Evolutionary conservation across 495 filamentous ascomycete genomes (phyloP), one percentile per base, ranked within the genome.

Genomic region (Peziza echinospora): DNA sequence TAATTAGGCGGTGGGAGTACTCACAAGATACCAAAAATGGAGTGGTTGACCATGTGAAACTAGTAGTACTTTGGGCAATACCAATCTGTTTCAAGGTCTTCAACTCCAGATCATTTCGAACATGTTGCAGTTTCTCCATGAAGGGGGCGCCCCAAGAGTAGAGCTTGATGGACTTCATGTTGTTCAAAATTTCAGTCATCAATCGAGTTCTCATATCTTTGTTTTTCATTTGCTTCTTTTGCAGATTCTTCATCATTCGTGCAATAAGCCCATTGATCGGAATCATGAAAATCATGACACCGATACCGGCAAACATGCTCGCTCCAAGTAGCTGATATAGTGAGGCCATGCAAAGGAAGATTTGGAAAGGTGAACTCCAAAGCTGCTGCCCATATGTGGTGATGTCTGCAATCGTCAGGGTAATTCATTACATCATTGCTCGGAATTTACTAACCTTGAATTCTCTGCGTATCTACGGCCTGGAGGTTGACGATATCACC

Each of bases 21-120:
- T 37, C 45, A 59, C 87, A 96, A 11, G 91, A 96, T 11, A 99
- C 91, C 25, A 99, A 71, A 67, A 99, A 99, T 7, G 91, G 91
- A 8, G 91, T 96, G n/a, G 82, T 89, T n/a, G 82, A 82, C 91
- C 91, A 99, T 21, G 91, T 94, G 49, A 99, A 99, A 55, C 92
- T 96, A 24, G 91, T 84, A 62, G 94, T 68, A 5, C 87, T 80
- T 61, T 93, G 85, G 1, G 85, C 77, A 41, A 86, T 84, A 41
- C 91, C 91, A 51, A 99, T 96, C 58, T 86, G 93, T 45, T 86
- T 82, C 34, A 96, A 78, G 11, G 91, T 96, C 62, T 87, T 83
- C 40, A 99, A 66, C 64, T 99, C 91, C 56, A 82, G 72, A 51
- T 97, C 87, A 64, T 96, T 96, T 60, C 91, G 72, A 49, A 99